These are phyloP conservation scores for Trypethelium eluteriae DNA, from an alignment of 495 filamentous ascomycete species.

Conservation along the genomic window DNA sequence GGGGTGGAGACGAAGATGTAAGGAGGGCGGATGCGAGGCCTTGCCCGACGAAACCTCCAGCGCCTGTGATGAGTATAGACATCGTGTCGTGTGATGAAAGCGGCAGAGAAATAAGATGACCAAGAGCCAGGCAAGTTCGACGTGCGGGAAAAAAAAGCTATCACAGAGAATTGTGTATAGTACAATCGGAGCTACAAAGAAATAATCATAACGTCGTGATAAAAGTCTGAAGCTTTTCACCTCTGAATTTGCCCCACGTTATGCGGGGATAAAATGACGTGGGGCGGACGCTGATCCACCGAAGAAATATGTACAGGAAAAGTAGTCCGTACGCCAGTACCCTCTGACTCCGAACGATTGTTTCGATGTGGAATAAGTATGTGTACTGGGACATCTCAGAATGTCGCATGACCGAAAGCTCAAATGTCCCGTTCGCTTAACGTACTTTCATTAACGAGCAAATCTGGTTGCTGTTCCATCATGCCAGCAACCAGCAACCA, in stretches of 20 bases:
- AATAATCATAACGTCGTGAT: not conserved
- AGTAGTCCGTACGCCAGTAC: not conserved
- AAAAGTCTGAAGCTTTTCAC: not conserved
- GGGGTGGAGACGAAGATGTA: constrained; percentile 17
- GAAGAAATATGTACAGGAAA: not conserved
- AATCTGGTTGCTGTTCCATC: too few species aligned
- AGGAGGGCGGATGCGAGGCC: constrained; percentile 30
- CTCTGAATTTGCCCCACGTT: not conserved
- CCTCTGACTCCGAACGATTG: too few species aligned
- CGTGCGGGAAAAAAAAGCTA: not conserved
- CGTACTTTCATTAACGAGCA: too few species aligned
- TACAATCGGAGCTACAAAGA: not conserved
- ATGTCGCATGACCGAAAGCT: too few species aligned
- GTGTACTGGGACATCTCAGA: too few species aligned
- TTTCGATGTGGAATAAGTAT: too few species aligned
- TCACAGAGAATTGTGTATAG: not conserved
- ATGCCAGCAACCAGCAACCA: too few species aligned
- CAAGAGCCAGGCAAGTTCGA: not conserved
- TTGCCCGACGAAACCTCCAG: constrained; percentile 35
- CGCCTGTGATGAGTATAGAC: constrained; percentile 35
- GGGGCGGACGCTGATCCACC: not conserved
- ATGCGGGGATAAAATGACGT: not conserved
- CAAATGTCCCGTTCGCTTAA: too few species aligned
- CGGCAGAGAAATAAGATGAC: not conserved
- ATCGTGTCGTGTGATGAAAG: constrained; percentile 15